Evolutionary conservation across 441 rosid species (phyloP).

Genomic region (Geranium incanum): DNA sequence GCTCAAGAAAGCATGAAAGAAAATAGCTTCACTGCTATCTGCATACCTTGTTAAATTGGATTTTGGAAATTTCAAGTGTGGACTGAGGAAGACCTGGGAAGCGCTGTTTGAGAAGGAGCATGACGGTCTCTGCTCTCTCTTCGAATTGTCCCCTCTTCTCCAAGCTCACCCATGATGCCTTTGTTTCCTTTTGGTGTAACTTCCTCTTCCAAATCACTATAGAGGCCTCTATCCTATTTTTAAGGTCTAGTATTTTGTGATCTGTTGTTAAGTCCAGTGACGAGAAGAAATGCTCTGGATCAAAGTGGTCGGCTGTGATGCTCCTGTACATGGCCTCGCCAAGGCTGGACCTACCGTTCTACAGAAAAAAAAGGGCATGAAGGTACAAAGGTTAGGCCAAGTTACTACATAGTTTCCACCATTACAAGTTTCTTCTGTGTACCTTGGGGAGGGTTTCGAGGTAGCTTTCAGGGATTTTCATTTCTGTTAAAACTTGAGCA

Average conservation of each 20-base stretch:
- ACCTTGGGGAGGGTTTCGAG: constrained; percentile 95
- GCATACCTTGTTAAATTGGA: constrained; percentile 65
- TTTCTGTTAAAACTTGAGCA: constrained; percentile 83
- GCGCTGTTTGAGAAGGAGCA: constrained; percentile 69
- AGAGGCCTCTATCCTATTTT: constrained; percentile 92
- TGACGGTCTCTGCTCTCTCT: constrained; percentile 89
- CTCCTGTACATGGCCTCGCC: constrained; percentile 66
- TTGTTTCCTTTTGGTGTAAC: constrained; percentile 69
- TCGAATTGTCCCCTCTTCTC: constrained; percentile 87
- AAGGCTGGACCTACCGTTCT: constrained; percentile 90
- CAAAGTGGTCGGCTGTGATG: constrained; percentile 71
- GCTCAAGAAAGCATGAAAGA: background rate
- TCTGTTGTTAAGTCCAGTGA: constrained; percentile 73
- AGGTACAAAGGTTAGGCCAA: background rate
- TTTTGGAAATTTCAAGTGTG: constrained; percentile 79
- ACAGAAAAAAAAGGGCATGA: background rate
- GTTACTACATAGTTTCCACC: background rate
- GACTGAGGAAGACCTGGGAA: constrained; percentile 90
- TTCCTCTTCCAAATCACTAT: constrained; percentile 86
- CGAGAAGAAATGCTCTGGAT: constrained; percentile 64
- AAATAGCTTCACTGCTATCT: background rate
- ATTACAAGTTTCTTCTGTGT: background rate
- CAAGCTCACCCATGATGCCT: constrained; percentile 52
- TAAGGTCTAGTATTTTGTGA: constrained; percentile 74
- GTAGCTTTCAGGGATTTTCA: constrained; percentile 86